Evolutionary conservation across 257 asterid species (phyloP).

Genomic region (Buddleja alternifolia): DNA sequence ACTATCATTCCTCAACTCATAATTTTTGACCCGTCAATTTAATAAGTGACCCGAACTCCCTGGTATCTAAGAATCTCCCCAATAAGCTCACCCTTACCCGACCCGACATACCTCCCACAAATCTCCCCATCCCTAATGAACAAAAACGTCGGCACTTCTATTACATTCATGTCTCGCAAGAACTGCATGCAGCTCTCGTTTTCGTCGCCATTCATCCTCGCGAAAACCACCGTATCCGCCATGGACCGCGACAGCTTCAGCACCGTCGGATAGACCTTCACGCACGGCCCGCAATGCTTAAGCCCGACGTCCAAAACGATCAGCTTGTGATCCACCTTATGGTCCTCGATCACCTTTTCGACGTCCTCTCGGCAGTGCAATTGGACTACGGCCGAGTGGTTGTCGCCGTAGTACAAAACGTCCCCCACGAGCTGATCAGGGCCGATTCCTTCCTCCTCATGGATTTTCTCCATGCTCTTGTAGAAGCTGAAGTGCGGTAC

Average conservation of each 20-base stretch:
- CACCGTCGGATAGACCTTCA: conserved; percentile 93
- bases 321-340: conserved; percentile 56
- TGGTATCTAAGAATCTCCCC: conserved; percentile 97
- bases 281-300: conserved; percentile 98
- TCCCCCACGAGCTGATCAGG: conserved; percentile 88
- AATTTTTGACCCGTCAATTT: neutral
- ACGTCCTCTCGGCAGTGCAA: conserved; percentile 78
- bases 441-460: conserved; percentile 91
- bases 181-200: conserved; percentile 94
- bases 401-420: conserved; percentile 91
- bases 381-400: conserved; percentile 83
- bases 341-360: conserved; percentile 61
- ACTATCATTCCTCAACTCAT: no score
- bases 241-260: conserved; percentile 79
- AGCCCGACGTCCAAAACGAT: conserved; percentile 88
- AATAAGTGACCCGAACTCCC: conserved; percentile 83
- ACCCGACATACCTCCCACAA: conserved; percentile 87
- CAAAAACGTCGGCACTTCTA: conserved; percentile 94
- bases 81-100: conserved; percentile 94
- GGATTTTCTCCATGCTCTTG: conserved; percentile 87
- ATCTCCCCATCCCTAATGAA: conserved; percentile 85
- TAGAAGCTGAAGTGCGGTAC: conserved; percentile 96
- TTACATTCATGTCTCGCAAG: conserved; percentile 80
- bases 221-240: conserved; percentile 79
- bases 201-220: conserved; percentile 98